phyloP scores from a whole-genome alignment of 129 eudicot genomes.

The Flaveria bidentis region DNA sequence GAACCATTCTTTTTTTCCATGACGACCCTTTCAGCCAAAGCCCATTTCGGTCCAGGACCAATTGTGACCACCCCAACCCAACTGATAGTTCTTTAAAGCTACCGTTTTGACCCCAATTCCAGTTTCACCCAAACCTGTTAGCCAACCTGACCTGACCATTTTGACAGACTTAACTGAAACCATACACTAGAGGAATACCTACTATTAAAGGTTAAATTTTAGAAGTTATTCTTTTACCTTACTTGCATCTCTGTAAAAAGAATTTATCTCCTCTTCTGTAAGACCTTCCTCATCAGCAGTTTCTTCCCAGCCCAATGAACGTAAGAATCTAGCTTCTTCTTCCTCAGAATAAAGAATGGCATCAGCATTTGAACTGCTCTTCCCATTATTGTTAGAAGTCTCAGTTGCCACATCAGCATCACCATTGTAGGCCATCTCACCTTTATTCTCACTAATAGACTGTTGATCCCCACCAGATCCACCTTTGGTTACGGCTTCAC shows the following conservation, averaged over 20 bases:
- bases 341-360: slow-evolving; percentile 54
- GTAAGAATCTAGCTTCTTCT: slow-evolving; percentile 91
- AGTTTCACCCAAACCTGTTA: background rate
- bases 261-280: slow-evolving; percentile 89
- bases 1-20: too few relatives aligned
- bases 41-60: too few relatives aligned
- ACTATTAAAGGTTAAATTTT: background rate
- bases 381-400: slow-evolving; percentile 33
- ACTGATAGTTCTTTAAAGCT: too few relatives aligned
- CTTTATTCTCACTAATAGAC: slow-evolving; percentile 23
- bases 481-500: slow-evolving; percentile 36
- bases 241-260: slow-evolving; percentile 59
- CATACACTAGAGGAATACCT: background rate
- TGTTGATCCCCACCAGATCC: slow-evolving; percentile 28
- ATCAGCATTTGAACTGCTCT: slow-evolving; percentile 37
- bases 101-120: too few relatives aligned
- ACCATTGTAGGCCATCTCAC: slow-evolving; percentile 39
- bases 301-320: slow-evolving; percentile 89
- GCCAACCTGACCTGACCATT: background rate
- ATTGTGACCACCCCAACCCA: too few relatives aligned
- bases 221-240: slow-evolving; percentile 41
- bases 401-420: slow-evolving; percentile 32
- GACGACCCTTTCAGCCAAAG: too few relatives aligned
- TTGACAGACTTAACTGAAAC: background rate
- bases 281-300: slow-evolving; percentile 80